These are phyloP conservation scores for Solanum dulcamara DNA, from an alignment of 257 asterid genomes.

Conservation along the genomic window DNA sequence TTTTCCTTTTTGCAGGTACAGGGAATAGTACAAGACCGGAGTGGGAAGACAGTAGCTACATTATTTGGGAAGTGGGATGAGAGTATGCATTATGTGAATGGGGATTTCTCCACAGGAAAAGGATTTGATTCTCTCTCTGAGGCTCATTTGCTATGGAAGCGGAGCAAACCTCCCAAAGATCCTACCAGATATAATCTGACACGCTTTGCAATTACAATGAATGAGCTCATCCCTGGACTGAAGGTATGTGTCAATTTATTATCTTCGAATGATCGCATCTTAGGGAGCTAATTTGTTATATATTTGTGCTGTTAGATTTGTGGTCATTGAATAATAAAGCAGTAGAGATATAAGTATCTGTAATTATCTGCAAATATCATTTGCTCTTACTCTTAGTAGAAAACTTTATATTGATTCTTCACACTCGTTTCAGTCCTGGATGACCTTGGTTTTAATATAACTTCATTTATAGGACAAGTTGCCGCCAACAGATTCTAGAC, in stretches of 20 bases:
- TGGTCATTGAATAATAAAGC: not conserved
- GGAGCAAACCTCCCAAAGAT: constrained; percentile 66
- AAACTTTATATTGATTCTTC: not conserved
- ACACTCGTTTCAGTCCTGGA: not conserved
- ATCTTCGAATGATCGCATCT: not conserved
- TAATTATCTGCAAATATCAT: not conserved
- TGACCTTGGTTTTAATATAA: not conserved
- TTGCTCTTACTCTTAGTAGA: not conserved
- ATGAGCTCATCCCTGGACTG: constrained; percentile 71
- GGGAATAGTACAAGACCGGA: constrained; percentile 73
- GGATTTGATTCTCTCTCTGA: constrained; percentile 44
- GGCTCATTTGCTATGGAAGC: constrained; percentile 75
- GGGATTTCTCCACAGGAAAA: constrained; percentile 62
- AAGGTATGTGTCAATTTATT: constrained; percentile 28
- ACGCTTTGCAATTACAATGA: constrained; percentile 83
- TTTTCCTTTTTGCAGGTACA: constrained; percentile 55
- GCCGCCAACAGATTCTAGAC: constrained; percentile 94
- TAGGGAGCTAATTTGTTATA: not conserved
- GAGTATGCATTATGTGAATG: constrained; percentile 69
- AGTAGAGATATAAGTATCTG: not conserved
- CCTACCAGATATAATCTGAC: constrained; percentile 83
- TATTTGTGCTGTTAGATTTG: not conserved
- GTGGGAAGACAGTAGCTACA: constrained; percentile 77
- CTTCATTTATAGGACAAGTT: constrained; percentile 54
- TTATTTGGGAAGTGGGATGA: constrained; percentile 96